Percentiles rank a stretch among this genome's conserved stretches.
Evolutionary conservation across 1,139 yeast genomes (phyloP).

Genomic region (Lodderomyces beijingensis): DNA sequence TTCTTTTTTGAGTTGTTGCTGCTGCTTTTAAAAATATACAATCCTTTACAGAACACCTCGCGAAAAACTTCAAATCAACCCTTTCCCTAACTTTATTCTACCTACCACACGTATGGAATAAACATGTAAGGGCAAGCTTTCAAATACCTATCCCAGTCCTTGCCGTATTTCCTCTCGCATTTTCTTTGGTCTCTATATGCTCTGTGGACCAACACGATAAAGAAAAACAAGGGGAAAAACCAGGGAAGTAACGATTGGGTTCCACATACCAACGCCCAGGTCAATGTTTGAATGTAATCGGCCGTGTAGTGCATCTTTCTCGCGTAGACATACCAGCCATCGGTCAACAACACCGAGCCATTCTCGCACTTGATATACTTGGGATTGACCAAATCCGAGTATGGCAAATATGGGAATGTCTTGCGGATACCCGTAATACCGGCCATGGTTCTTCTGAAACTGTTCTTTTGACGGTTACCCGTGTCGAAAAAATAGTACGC

Average conservation of each 20-base stretch:
- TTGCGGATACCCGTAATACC: conserved; percentile 75
- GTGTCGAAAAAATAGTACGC: conserved; percentile 95
- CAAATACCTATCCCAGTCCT: conserved; percentile 85
- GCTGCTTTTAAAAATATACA: too few species aligned
- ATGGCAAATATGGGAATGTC: conserved; percentile 90
- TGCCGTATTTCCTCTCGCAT: conserved; percentile 83
- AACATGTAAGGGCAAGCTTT: conserved; percentile 88
- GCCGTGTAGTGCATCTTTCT: conserved; percentile 95
- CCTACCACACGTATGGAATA: conserved; percentile 76
- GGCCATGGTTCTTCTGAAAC: conserved; percentile 81
- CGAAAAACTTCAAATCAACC: too few species aligned
- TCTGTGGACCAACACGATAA: conserved; percentile 82
- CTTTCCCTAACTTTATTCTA: neutral
- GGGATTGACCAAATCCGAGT: conserved; percentile 77
- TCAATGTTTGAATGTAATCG: conserved; percentile 78
- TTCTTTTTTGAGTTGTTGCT: too few species aligned
- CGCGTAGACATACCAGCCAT: conserved; percentile 92
- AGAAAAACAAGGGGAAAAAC: conserved; percentile 92
- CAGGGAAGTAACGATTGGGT: conserved; percentile 85
- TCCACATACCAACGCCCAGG: conserved; percentile 94
- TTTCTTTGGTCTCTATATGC: conserved; percentile 81
- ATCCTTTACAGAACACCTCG: too few species aligned
- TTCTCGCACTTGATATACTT: conserved; percentile 76
- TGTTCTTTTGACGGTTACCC: conserved; percentile 90
- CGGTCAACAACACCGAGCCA: conserved; percentile 80